These are phyloP conservation scores for Musa beccarii DNA, from an alignment of 176 grass and related monocot species.

Conservation along the genomic window DNA sequence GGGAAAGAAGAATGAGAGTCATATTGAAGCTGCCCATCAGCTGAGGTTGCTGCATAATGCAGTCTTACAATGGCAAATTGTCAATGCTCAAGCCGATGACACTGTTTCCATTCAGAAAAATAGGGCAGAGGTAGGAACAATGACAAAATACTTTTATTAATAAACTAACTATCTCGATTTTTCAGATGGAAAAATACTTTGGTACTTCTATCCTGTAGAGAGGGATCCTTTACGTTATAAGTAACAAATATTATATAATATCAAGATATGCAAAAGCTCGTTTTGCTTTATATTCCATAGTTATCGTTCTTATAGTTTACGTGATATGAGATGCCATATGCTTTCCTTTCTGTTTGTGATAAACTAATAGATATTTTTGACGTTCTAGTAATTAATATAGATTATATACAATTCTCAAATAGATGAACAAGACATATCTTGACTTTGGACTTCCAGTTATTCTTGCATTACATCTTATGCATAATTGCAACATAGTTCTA, in stretches of 20 bases:
- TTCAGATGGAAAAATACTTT: not conserved
- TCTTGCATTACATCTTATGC: not conserved
- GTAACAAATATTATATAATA: not conserved
- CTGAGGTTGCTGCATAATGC: slow-evolving; percentile 73
- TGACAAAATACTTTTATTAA: not conserved
- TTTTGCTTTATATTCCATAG: not conserved
- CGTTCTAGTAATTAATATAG: not conserved
- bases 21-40: slow-evolving; percentile 78
- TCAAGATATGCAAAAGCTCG: not conserved
- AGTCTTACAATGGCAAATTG: slow-evolving; percentile 80
- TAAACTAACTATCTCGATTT: not conserved
- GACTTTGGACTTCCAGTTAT: not conserved
- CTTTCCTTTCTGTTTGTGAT: not conserved
- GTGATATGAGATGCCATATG: not conserved
- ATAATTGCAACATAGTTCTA: too few relatives aligned
- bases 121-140: slow-evolving; percentile 62
- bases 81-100: slow-evolving; percentile 71
- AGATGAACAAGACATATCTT: not conserved
- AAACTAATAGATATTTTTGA: not conserved
- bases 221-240: not conserved
- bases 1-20: slow-evolving; percentile 56
- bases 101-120: slow-evolving; percentile 65
- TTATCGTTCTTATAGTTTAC: not conserved
- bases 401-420: not conserved
- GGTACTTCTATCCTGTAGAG: not conserved